Evolutionary conservation across 805 yeast species (phyloP).

Genomic region (Cephaloascus albidus): DNA sequence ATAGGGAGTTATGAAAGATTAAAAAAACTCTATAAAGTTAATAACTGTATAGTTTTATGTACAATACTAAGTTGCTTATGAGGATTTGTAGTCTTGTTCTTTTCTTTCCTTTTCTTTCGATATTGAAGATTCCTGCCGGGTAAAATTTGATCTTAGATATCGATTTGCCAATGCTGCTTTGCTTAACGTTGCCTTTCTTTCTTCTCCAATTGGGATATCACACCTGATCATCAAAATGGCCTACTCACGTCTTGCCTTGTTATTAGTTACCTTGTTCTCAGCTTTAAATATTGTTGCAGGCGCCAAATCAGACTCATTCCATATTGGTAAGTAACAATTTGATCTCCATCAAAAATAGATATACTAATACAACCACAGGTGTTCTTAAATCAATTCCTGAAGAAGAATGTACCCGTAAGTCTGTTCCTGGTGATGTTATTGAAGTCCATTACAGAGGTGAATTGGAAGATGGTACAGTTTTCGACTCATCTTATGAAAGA

Average conservation of each 20-base stretch:
- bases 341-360: background rate
- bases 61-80: no score
- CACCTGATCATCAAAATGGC: no score
- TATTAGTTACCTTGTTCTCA: no score
- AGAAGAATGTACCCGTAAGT: conserved; percentile 44
- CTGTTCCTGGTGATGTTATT: conserved; percentile 59
- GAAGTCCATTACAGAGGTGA: conserved; percentile 75
- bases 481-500: conserved; percentile 65
- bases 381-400: conserved; percentile 38
- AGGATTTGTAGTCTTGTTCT: no score
- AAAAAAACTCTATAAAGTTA: background rate
- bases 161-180: no score
- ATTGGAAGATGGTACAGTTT: conserved; percentile 56
- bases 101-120: no score
- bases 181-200: no score
- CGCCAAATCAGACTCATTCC: background rate
- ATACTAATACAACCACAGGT: conserved; percentile 13
- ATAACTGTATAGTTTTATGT: background rate
- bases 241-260: no score
- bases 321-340: background rate
- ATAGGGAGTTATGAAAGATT: background rate
- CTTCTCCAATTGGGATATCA: no score
- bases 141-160: no score
- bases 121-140: no score
- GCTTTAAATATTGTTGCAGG: background rate